Evolutionary conservation across 1,139 yeast species (phyloP).

Genomic region (Lizanozyma gosingica): DNA sequence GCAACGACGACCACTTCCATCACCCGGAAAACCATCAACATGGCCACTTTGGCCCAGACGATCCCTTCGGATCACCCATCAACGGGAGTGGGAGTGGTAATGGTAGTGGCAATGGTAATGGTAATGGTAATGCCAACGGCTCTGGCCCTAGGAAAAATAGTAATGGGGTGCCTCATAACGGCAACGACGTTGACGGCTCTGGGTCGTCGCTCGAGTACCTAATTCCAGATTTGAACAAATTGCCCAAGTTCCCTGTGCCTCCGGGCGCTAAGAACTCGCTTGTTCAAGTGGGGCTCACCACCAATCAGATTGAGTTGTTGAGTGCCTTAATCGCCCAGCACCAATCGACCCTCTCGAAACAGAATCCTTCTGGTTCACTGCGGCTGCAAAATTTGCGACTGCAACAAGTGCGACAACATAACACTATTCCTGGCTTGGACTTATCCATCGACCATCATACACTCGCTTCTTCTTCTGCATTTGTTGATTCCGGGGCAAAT

Average conservation of each 20-base stretch:
- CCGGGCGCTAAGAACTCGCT: conserved; percentile 60
- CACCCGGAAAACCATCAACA: conserved; percentile 2
- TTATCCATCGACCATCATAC: background rate
- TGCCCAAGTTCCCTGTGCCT: conserved; percentile 62
- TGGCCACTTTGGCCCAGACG: too few relatives aligned
- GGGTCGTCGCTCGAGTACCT: background rate
- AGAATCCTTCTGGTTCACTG: background rate
- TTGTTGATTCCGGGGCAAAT: too few relatives aligned
- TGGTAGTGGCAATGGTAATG: conserved; percentile 2
- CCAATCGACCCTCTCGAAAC: conserved; percentile 22
- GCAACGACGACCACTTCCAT: conserved; percentile 9
- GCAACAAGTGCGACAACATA: conserved; percentile 1
- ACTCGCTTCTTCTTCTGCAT: background rate
- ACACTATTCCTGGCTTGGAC: background rate
- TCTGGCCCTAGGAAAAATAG: conserved; percentile 1
- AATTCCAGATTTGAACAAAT: conserved; percentile 8
- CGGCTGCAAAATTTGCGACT: background rate
- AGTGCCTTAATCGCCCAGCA: conserved; percentile 69
- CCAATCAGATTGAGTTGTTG: conserved; percentile 61
- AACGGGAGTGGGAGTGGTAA: conserved; percentile 3
- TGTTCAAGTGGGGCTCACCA: conserved; percentile 55
- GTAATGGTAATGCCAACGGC: conserved; percentile 2
- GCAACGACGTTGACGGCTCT: background rate
- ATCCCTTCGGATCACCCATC: conserved; percentile 1
- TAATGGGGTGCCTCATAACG: conserved; percentile 3